phyloP scores from a whole-genome alignment of 352 stramenopile genomes.

The Blastocystis sp. region DNA sequence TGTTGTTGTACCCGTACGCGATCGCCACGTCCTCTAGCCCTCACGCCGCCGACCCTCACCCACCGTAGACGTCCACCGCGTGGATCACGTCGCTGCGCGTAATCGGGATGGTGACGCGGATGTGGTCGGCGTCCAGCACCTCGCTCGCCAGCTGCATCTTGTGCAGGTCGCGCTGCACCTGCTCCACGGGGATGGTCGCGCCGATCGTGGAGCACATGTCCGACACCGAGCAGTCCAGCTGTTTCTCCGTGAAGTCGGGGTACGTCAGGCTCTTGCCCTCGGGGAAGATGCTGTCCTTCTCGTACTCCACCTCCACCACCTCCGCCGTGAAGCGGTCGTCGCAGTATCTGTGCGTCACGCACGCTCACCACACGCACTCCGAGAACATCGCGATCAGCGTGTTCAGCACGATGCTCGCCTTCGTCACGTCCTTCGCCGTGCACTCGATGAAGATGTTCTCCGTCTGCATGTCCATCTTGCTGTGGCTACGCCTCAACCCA shows the following conservation, averaged over 20 bases:
- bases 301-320: conserved; percentile 92
- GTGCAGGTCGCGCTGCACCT: conserved; percentile 87
- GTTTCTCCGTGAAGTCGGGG: conserved; percentile 86
- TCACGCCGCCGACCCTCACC: background rate
- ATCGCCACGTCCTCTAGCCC: conserved; percentile 92
- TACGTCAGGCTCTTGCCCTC: conserved; percentile 77
- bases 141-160: conserved; percentile 91
- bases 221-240: conserved; percentile 75
- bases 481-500: conserved; percentile 7
- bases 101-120: conserved; percentile 89
- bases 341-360: conserved; percentile 78
- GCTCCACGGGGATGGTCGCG: conserved; percentile 80
- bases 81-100: conserved; percentile 97
- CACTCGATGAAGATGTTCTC: conserved; percentile 99
- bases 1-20: conserved; percentile 99
- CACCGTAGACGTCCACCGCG: conserved; percentile 82
- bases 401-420: conserved; percentile 98
- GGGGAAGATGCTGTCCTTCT: conserved; percentile 77
- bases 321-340: conserved; percentile 91
- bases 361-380: conserved; percentile 73
- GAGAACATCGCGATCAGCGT: conserved; percentile 99
- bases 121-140: conserved; percentile 76
- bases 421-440: conserved; percentile 97
- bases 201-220: conserved; percentile 80
- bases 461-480: conserved; percentile 87